Evolutionary conservation across 2,329 filamentous ascomycete genomes (phyloP).

Genomic region (Teratosphaeria zuluensis): DNA sequence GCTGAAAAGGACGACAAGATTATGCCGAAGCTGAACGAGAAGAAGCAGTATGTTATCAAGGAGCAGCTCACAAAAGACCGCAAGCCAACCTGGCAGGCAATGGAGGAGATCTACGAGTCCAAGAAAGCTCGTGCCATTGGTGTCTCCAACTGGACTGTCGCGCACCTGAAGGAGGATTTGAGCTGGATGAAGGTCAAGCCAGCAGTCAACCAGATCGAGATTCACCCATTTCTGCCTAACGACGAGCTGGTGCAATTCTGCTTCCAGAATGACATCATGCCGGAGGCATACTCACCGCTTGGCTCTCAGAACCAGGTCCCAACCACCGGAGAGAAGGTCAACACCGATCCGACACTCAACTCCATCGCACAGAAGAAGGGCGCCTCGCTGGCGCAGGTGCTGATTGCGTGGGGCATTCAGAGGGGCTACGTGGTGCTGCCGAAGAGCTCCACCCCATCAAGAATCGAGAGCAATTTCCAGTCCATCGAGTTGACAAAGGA

Average conservation of each 20-base stretch:
- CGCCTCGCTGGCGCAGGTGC: conserved; percentile 50
- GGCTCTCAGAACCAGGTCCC: conserved; percentile 62
- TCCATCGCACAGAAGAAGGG: conserved; percentile 48
- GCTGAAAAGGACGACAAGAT: conserved; percentile 41
- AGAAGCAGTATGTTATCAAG: conserved; percentile 54
- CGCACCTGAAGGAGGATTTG: conserved; percentile 35
- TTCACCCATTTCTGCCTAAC: conserved; percentile 53
- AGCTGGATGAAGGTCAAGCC: conserved; percentile 32
- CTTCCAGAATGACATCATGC: conserved; percentile 47
- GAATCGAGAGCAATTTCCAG: conserved; percentile 60
- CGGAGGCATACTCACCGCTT: conserved; percentile 47
- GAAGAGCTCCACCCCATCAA: conserved; percentile 57
- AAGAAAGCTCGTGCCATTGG: conserved; percentile 47
- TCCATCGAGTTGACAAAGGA: conserved; percentile 46
- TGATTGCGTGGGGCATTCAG: conserved; percentile 56
- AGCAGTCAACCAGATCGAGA: conserved; percentile 40
- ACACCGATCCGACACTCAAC: conserved; percentile 50
- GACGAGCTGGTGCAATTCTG: conserved; percentile 49
- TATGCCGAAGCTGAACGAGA: conserved; percentile 40
- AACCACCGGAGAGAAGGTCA: conserved; percentile 56
- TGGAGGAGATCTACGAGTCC: conserved; percentile 48
- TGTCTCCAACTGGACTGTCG: conserved; percentile 43
- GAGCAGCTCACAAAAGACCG: conserved; percentile 57
- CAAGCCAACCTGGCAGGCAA: conserved; percentile 51
- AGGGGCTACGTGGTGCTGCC: conserved; percentile 59